Evolutionary conservation across 2,329 filamentous ascomycete species (phyloP), one percentile per base, ranked within the genome.

Genomic region (Xylaria sp.): DNA sequence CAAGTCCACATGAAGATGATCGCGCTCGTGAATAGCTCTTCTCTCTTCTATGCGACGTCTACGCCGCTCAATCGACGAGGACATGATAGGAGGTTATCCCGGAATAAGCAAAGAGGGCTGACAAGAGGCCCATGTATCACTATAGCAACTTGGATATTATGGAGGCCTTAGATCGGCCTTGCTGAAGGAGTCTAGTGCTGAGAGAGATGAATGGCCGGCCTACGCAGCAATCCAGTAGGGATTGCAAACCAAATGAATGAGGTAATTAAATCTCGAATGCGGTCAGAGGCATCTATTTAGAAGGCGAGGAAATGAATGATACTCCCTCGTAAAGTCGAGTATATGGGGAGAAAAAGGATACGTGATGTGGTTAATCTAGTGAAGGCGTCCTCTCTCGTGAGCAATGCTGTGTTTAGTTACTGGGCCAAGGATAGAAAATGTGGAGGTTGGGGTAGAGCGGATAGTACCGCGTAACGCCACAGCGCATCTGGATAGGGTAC

Each of bases 1-100:
- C 25, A 77, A 63, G 52, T 74, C 65, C 58, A 77, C 34, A 59
- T 74, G 73, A n/a, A 77, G 70, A 45, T 63, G 52, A 45, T 70
- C 58, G 41, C 63, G 69, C 12, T 60, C 55, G 15, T 48, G 67
- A 58, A 76, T 73, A 18, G 52, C 68, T 36, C 72, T 63, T 34
- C 46, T 50, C 43, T 34, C 58, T 13, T n/a, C 52, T 12, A 4
- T 20, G 20, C 39, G 60, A 36, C 25, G 25, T 15, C 56, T 41
- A 32, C 2, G 9, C 36, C 2, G 39, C 30, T n/a, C 28, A 20
- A 52, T 30, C 1, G 6, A 15, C 3, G 52, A 64, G 32, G 57
- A 34, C 69, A 70, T 70, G 20, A 7, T 65, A 20, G 48, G 25
- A 20, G 48, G 25, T 46, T 34, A 20, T 28, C 5, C 5, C 43